Percentiles rank a stretch among this genome's conserved stretches.
Conservation (phyloP, 2,329 filamentous ascomycete species). For the Escovopsis sp. region DNA sequence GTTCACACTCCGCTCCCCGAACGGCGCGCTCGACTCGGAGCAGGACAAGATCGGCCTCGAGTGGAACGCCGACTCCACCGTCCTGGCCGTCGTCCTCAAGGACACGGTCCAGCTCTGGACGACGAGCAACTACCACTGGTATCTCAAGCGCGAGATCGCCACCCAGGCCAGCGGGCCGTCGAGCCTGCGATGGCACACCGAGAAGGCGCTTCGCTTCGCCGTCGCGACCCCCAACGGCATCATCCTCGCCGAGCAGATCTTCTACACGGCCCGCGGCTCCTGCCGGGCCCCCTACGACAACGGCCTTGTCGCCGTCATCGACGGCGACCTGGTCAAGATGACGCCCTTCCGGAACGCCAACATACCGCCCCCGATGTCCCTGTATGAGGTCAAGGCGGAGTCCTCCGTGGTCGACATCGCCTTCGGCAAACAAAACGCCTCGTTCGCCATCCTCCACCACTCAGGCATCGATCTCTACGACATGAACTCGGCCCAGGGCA, state of each 20-base stretch:
- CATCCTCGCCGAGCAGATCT: slow-evolving; percentile 51
- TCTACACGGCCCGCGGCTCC: slow-evolving; percentile 54
- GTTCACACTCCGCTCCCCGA: slow-evolving; percentile 60
- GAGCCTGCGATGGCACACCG: slow-evolving; percentile 64
- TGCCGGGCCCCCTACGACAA: slow-evolving; percentile 58
- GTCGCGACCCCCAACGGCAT: slow-evolving; percentile 36
- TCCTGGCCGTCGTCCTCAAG: slow-evolving; percentile 65
- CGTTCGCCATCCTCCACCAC: slow-evolving; percentile 59
- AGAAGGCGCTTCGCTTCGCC: slow-evolving; percentile 59
- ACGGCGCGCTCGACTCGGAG: slow-evolving; percentile 39
- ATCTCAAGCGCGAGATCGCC: slow-evolving; percentile 77
- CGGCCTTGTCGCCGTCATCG: slow-evolving; percentile 70
- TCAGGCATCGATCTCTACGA: slow-evolving; percentile 52
- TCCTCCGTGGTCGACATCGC: slow-evolving; percentile 59
- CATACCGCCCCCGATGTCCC: slow-evolving; percentile 83
- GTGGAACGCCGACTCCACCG: slow-evolving; percentile 89
- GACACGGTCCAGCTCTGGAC: slow-evolving; percentile 87
- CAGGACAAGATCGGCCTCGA: slow-evolving; percentile 43
- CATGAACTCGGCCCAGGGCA: slow-evolving; percentile 49
- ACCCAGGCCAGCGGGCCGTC: slow-evolving; percentile 15
- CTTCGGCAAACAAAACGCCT: slow-evolving; percentile 48
- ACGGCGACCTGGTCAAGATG: slow-evolving; percentile 65
- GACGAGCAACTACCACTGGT: slow-evolving; percentile 96
- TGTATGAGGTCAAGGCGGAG: slow-evolving; percentile 53
- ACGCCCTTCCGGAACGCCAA: slow-evolving; percentile 76